Evolutionary conservation across 495 filamentous ascomycete species (phyloP).

Genomic region (Echria macrotheca): DNA sequence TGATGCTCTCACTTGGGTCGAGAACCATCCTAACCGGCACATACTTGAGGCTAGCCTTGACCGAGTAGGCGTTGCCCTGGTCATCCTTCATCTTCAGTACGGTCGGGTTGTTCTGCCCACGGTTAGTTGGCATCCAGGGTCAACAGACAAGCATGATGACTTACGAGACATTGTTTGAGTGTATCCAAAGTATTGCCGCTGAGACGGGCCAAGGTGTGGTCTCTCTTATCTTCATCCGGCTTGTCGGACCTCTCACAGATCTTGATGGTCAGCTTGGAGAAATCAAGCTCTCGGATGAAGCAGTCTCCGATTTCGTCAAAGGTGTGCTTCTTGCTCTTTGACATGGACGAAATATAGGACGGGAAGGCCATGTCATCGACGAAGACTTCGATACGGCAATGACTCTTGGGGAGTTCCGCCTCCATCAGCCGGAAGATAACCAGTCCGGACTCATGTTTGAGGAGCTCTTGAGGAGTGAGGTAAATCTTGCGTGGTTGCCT

Average conservation of each 20-base stretch:
- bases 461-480: slow-evolving; percentile 71
- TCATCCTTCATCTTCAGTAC: slow-evolving; percentile 68
- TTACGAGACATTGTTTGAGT: slow-evolving; percentile 77
- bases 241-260: slow-evolving; percentile 68
- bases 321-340: slow-evolving; percentile 56
- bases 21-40: slow-evolving; percentile 90
- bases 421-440: slow-evolving; percentile 93
- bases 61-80: slow-evolving; percentile 68
- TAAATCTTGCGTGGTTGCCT: slow-evolving; percentile 65
- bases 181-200: slow-evolving; percentile 80
- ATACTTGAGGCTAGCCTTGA: slow-evolving; percentile 90
- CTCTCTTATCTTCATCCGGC: slow-evolving; percentile 62
- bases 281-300: slow-evolving; percentile 92
- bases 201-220: slow-evolving; percentile 73
- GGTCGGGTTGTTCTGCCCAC: slow-evolving; percentile 73
- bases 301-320: slow-evolving; percentile 92
- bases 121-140: slow-evolving; percentile 10
- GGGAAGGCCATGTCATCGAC: slow-evolving; percentile 96
- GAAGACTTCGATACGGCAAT: slow-evolving; percentile 77
- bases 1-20: slow-evolving; percentile 92
- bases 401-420: slow-evolving; percentile 67
- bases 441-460: slow-evolving; percentile 83
- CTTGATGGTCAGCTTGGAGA: slow-evolving; percentile 86
- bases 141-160: slow-evolving; percentile 19
- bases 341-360: slow-evolving; percentile 72